A percentile compares a stretch with the other conserved stretches of the same genome.
Evolutionary conservation across 768 basidiomycete species (phyloP).

Genomic region (Tricholoma hemisulphureum): DNA sequence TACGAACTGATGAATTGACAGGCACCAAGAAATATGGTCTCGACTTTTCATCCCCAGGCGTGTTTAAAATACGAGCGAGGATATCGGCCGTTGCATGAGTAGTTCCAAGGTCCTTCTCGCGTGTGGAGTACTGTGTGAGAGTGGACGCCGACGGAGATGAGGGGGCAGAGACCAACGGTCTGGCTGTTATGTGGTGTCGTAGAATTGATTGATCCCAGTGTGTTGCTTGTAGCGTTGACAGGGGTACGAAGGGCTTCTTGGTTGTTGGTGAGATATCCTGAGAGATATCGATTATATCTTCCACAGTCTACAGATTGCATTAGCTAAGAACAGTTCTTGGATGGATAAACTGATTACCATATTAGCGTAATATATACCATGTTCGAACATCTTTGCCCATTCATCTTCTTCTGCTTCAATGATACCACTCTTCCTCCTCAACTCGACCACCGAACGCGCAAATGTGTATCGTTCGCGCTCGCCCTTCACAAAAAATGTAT

Average conservation of each 20-base stretch:
- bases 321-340: neutral
- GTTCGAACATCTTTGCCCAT: constrained; percentile 67
- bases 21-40: constrained; percentile 64
- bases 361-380: constrained; percentile 82
- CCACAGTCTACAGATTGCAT: constrained; percentile 57
- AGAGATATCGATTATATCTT: constrained; percentile 75
- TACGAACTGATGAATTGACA: constrained; percentile 64
- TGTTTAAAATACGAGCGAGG: constrained; percentile 24
- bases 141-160: constrained; percentile 20
- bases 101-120: constrained; percentile 69
- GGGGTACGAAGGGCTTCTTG: constrained; percentile 64
- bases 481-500: constrained; percentile 74
- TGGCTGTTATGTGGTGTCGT: constrained; percentile 53
- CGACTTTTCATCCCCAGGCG: constrained; percentile 19
- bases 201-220: constrained; percentile 79
- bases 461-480: constrained; percentile 82
- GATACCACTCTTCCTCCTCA: constrained; percentile 58
- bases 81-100: constrained; percentile 56
- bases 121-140: constrained; percentile 11
- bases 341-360: constrained; percentile 55
- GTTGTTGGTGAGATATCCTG: constrained; percentile 74
- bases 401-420: constrained; percentile 64
- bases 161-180: constrained; percentile 29
- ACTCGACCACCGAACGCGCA: constrained; percentile 71
- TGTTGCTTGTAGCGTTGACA: constrained; percentile 66